Evolutionary conservation across 345 rosid genomes (phyloP).

Genomic region (Ailanthus altissimus): DNA sequence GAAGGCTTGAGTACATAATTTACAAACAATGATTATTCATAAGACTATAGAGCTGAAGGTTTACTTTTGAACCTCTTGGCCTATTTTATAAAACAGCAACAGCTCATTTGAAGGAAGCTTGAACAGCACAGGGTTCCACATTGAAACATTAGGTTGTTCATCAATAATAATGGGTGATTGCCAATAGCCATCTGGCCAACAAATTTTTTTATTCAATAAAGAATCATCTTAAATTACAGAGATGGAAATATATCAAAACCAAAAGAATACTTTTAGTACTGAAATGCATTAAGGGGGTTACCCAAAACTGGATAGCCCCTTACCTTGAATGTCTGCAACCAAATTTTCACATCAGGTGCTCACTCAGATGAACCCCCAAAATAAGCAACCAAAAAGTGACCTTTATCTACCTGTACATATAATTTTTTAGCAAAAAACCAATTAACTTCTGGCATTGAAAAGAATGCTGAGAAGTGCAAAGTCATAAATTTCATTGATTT

Average conservation of each 20-base stretch:
- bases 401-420: conserved; percentile 53
- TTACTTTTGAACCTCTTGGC: conserved; percentile 85
- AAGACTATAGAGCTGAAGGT: conserved; percentile 11
- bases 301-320: background rate
- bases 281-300: background rate
- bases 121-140: conserved; percentile 93
- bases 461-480: conserved; percentile 1
- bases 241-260: background rate
- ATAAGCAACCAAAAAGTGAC: conserved; percentile 79
- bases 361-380: conserved; percentile 62
- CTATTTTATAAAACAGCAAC: conserved; percentile 81
- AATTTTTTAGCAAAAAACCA: conserved; percentile 4
- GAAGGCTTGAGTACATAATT: background rate
- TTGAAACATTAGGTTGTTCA: conserved; percentile 69
- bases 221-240: conserved; percentile 10
- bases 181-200: conserved; percentile 70
- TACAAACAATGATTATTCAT: background rate
- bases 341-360: conserved; percentile 67
- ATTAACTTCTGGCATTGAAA: background rate
- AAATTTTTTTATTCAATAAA: conserved; percentile 7
- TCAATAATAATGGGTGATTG: conserved; percentile 53
- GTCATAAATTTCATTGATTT: conserved; percentile 10
- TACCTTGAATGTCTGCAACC: conserved; percentile 71
- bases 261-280: background rate
- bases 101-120: conserved; percentile 76